Base-by-base conservation (phyloP, 139 green algal genomes). In the Eudorina sp. region DNA sequence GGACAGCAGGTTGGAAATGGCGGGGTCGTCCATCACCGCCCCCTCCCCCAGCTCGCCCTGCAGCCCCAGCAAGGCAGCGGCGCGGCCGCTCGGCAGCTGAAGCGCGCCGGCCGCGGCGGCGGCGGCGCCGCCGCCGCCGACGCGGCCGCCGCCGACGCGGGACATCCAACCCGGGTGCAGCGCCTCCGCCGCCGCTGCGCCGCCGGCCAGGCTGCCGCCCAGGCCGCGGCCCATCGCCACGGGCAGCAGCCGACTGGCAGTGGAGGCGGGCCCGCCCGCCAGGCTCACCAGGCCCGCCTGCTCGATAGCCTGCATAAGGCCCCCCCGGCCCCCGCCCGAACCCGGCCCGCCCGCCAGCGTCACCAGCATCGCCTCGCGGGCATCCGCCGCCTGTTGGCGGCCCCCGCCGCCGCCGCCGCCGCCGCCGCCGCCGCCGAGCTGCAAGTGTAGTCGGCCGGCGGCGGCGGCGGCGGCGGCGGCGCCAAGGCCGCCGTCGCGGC, bases 351-450 rank as follows among this genome's bases (percentile, higher is more conserved):
- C 80, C 4, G 60, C 80, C 31, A 85, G 25, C 38, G 78, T 43
- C 27, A 85, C 38, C 2, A 85, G 55, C 55, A 74, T 51, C 8
- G 78, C 78, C 36, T 85, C 77, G 2, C 53, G 38, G 18, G 53
- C 45, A 0, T 84, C 31, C 9, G 62, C 34, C 19, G 27, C 19
- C 72, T 64, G 74, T 27, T 43, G 74, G 25, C 27, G 40, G 43
- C 74, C 46, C 31, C 51, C 75, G 75, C 48, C 25, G 58, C 78
- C 58, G 31, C 51, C 75, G 75, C 48, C 25, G 58, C 78, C 58
- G 13, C 78, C 41, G 60, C 60, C 60, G 46, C n/a, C 31, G 48
- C n/a, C 48, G 23, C 21, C 53, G 5, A 43, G 18, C 41, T 74
- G 60, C 43, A 48, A 3, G 41, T 43, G 58, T 58, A 83, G 23